Conservation (phyloP, 116 monocot species). For the Papilionanthe hybrid region DNA sequence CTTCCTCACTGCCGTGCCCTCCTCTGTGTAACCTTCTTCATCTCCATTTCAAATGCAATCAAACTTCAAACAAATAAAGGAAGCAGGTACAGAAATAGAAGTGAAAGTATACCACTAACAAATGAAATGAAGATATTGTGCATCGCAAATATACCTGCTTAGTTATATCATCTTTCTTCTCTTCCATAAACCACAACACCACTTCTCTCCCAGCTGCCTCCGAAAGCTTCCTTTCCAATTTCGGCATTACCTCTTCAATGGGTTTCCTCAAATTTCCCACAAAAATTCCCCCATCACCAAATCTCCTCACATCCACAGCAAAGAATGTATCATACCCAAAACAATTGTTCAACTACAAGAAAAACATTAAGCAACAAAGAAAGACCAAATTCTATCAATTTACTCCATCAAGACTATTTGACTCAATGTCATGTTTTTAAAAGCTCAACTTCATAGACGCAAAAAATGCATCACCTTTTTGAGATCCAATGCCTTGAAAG, state of each 20-base stretch:
- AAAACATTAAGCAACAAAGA: not conserved
- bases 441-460: not conserved
- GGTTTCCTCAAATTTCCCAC: slow-evolving; percentile 76
- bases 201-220: slow-evolving; percentile 78
- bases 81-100: not conserved
- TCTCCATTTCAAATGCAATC: no score
- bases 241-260: slow-evolving; percentile 63
- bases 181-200: slow-evolving; percentile 82
- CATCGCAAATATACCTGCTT: slow-evolving; percentile 47
- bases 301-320: slow-evolving; percentile 77
- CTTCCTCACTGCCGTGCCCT: no score
- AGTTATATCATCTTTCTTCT: slow-evolving; percentile 66
- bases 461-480: slow-evolving; percentile 45
- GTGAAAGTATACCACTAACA: not conserved
- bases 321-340: slow-evolving; percentile 87
- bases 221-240: slow-evolving; percentile 70
- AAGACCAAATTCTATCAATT: no score
- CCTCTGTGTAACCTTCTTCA: no score
- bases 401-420: no score
- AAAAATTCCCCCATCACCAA: slow-evolving; percentile 83
- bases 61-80: not conserved
- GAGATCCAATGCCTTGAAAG: slow-evolving; percentile 80
- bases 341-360: slow-evolving; percentile 60
- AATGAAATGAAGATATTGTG: not conserved
- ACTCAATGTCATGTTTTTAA: no score